phyloP scores from a whole-genome alignment of 768 basidiomycete genomes.

The Naganishia antarctica region DNA sequence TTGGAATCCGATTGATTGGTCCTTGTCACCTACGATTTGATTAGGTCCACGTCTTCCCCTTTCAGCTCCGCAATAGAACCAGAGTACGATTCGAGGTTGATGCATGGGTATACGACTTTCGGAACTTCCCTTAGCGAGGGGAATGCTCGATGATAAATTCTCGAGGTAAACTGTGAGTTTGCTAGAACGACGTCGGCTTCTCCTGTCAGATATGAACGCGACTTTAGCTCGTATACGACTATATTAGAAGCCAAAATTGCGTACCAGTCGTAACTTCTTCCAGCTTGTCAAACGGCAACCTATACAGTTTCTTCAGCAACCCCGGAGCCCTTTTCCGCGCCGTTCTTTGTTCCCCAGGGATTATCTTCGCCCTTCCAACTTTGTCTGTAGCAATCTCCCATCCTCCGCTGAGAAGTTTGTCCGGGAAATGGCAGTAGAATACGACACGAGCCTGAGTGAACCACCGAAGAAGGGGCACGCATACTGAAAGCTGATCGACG shows the following conservation, averaged over 20 bases:
- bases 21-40: conserved; percentile 44
- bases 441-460: conserved; percentile 72
- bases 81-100: conserved; percentile 69
- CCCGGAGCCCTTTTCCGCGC: conserved; percentile 18
- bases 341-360: conserved; percentile 52
- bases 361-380: conserved; percentile 34
- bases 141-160: conserved; percentile 72
- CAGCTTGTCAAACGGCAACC: conserved; percentile 80
- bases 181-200: conserved; percentile 86
- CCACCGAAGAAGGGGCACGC: conserved; percentile 71
- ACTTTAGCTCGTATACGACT: no score
- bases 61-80: conserved; percentile 29
- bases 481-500: conserved; percentile 91
- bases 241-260: conserved; percentile 35
- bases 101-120: conserved; percentile 89
- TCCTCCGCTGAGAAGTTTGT: conserved; percentile 66
- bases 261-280: conserved; percentile 85
- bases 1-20: no score
- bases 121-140: conserved; percentile 59
- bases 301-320: conserved; percentile 69
- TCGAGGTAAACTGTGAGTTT: conserved; percentile 85
- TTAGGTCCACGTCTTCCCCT: conserved; percentile 55
- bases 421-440: conserved; percentile 97
- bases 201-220: no score
- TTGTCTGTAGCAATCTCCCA: conserved; percentile 50